Conservation (phyloP, 2,329 filamentous ascomycete genomes). For the Simplicillium aogashimaense region DNA sequence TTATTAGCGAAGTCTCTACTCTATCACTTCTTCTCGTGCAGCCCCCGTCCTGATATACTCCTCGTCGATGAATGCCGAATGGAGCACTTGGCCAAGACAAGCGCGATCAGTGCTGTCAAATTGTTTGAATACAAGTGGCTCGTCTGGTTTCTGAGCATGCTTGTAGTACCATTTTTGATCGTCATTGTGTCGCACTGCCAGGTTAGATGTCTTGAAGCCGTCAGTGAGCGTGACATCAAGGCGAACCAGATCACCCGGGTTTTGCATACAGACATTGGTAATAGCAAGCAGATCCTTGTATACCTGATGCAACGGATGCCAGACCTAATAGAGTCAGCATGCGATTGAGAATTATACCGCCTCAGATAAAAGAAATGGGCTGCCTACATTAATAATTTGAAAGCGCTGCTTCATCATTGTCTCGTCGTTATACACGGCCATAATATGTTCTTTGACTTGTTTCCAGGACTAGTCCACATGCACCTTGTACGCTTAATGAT, state of each 20-base stretch:
- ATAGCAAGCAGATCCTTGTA: neutral
- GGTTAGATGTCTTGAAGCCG: neutral
- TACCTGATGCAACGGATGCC: neutral
- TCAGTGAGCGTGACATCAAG: neutral
- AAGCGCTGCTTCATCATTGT: too few species aligned
- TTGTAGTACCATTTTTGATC: neutral
- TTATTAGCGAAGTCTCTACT: too few species aligned
- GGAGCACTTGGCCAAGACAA: too few species aligned
- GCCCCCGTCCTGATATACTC: too few species aligned
- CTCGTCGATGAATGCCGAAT: too few species aligned
- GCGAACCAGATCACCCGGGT: neutral
- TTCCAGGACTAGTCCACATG: too few species aligned
- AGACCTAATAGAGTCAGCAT: neutral
- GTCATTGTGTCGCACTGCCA: neutral
- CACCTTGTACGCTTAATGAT: too few species aligned
- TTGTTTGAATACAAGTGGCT: neutral
- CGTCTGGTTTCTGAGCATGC: neutral
- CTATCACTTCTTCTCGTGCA: too few species aligned
- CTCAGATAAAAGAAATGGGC: too few species aligned
- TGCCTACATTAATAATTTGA: too few species aligned
- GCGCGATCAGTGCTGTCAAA: neutral
- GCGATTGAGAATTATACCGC: neutral
- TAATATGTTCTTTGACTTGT: too few species aligned
- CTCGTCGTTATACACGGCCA: too few species aligned
- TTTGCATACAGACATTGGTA: neutral